These are phyloP conservation scores for Microcos paniculata DNA, from an alignment of 345 rosid species.

Conservation along the genomic window DNA sequence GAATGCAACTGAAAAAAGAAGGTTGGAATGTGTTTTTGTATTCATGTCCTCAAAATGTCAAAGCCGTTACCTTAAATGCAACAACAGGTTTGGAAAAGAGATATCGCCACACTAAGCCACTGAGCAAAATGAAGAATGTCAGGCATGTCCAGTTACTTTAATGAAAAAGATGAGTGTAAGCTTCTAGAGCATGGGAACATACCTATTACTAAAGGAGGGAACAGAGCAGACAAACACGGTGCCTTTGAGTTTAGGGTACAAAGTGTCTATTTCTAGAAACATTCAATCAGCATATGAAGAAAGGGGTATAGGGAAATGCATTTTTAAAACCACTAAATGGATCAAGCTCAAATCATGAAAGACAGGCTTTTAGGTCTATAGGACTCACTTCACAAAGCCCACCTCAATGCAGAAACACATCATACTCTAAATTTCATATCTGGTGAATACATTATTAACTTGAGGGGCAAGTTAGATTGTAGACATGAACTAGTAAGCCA, in stretches of 20 bases:
- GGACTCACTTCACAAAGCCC: not conserved
- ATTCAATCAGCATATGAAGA: slow-evolving; percentile 17
- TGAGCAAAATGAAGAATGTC: slow-evolving; percentile 31
- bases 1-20: not conserved
- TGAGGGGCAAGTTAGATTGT: not conserved
- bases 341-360: not conserved
- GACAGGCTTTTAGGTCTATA: not conserved
- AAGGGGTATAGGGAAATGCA: not conserved
- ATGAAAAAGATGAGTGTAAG: slow-evolving; percentile 5
- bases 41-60: not conserved
- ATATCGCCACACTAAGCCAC: slow-evolving; percentile 86
- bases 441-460: not conserved
- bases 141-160: not conserved
- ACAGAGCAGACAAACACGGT: slow-evolving; percentile 82
- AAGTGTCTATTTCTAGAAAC: slow-evolving; percentile 35
- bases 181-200: slow-evolving; percentile 22
- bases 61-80: slow-evolving; percentile 68
- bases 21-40: not conserved
- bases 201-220: slow-evolving; percentile 96
- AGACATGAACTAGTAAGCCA: not conserved
- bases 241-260: slow-evolving; percentile 62
- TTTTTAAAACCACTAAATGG: not conserved
- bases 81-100: slow-evolving; percentile 83
- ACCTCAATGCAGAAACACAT: not conserved
- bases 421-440: not conserved